Percentiles rank a stretch among this genome's conserved stretches.
These are phyloP conservation scores for Cytidiella melzeri DNA, from an alignment of 768 basidiomycete genomes.

Conservation along the genomic window DNA sequence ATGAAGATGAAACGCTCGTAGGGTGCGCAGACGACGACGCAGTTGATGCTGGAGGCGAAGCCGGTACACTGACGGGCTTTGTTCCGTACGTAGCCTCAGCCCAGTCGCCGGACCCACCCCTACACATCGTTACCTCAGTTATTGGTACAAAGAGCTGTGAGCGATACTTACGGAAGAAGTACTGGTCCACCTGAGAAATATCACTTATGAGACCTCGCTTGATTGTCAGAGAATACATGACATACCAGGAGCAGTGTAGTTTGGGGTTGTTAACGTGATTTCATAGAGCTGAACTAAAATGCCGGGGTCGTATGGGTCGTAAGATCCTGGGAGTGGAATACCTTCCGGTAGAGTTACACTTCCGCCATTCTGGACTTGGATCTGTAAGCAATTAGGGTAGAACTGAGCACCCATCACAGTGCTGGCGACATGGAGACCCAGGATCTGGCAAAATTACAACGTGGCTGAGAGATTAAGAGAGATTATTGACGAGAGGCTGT, in stretches of 20 bases:
- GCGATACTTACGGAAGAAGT: slow-evolving; percentile 3
- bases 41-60: too few relatives aligned
- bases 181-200: slow-evolving; percentile 8
- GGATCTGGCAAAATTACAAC: slow-evolving; percentile 10
- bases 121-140: background rate
- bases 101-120: slow-evolving; percentile 11
- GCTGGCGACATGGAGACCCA: slow-evolving; percentile 13
- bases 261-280: slow-evolving; percentile 9
- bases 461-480: background rate
- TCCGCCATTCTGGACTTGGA: slow-evolving; percentile 20
- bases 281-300: slow-evolving; percentile 11
- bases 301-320: slow-evolving; percentile 13
- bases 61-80: background rate
- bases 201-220: background rate
- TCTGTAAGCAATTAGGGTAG: slow-evolving; percentile 23
- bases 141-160: background rate
- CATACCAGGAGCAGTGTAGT: slow-evolving; percentile 15
- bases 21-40: background rate
- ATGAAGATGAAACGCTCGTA: background rate
- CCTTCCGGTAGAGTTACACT: slow-evolving; percentile 5
- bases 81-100: slow-evolving; percentile 3
- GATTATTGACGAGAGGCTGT: background rate
- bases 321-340: slow-evolving; percentile 14
- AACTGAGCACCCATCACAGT: slow-evolving; percentile 17
- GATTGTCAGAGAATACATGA: too few relatives aligned